phyloP scores from a whole-genome alignment of 495 filamentous ascomycete species.

The Symbiotaphrina buchneri region DNA sequence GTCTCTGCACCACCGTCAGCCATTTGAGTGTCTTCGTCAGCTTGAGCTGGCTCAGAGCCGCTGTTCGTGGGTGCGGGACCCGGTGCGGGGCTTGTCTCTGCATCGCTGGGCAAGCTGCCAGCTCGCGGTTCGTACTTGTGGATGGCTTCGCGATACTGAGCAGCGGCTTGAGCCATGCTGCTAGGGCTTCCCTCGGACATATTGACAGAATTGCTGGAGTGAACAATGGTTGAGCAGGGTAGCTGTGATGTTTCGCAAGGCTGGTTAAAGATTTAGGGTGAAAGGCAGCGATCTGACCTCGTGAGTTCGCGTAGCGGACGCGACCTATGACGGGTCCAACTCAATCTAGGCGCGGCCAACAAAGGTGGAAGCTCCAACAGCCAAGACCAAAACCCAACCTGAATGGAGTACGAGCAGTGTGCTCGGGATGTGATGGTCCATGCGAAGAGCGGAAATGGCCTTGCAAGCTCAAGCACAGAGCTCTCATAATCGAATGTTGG shows the following conservation, averaged over 20 bases:
- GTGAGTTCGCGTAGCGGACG: neutral
- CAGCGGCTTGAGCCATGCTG: constrained; percentile 5
- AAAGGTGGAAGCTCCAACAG: too few species aligned
- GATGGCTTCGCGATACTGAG: constrained; percentile 4
- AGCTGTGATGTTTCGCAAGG: neutral
- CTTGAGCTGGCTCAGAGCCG: neutral
- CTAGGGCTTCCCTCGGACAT: constrained; percentile 5
- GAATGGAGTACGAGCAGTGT: too few species aligned
- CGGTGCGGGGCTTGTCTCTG: neutral
- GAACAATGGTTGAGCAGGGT: neutral
- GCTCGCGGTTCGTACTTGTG: constrained; percentile 4
- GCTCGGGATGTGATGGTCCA: too few species aligned
- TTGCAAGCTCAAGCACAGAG: constrained; percentile 5
- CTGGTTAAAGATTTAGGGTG: too few species aligned
- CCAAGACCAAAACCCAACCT: too few species aligned
- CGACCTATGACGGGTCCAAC: neutral
- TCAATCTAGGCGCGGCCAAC: constrained; percentile 1
- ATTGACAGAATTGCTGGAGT: neutral
- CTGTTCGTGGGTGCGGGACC: neutral
- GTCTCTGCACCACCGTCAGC: too few species aligned
- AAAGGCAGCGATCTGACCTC: too few species aligned
- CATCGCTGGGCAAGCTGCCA: neutral
- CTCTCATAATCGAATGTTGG: constrained; percentile 13
- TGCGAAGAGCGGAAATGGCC: too few species aligned
- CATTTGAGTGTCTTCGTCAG: too few species aligned